phyloP scores from a whole-genome alignment of 257 asterid species.

The Jacaranda copaia region DNA sequence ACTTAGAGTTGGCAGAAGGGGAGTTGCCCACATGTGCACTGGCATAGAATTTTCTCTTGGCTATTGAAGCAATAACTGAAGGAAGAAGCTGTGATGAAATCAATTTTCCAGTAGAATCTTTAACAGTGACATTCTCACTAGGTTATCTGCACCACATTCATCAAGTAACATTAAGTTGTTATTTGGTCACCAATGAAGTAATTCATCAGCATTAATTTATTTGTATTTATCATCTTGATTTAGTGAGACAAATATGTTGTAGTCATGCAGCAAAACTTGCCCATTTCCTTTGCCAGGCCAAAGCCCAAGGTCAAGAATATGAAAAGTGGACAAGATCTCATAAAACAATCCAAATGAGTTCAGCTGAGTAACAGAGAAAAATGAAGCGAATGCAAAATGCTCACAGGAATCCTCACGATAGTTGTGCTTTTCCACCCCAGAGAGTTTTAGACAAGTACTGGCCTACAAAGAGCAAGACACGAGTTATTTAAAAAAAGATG shows the following conservation, averaged over 20 bases:
- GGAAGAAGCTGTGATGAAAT: slow-evolving; percentile 79
- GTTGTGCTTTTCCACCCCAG: slow-evolving; percentile 89
- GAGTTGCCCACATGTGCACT: slow-evolving; percentile 68
- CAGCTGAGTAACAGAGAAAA: not conserved
- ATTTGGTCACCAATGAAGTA: not conserved
- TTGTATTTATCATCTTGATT: slow-evolving; percentile 15
- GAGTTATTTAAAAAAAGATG: slow-evolving; percentile 13
- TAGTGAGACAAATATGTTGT: not conserved
- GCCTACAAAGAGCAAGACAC: slow-evolving; percentile 50
- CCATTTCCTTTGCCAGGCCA: not conserved
- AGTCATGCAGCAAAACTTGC: not conserved
- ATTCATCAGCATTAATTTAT: not conserved
- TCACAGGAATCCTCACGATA: slow-evolving; percentile 89
- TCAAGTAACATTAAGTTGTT: slow-evolving; percentile 14
- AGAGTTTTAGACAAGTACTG: slow-evolving; percentile 83
- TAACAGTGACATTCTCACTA: slow-evolving; percentile 62
- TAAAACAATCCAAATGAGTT: not conserved
- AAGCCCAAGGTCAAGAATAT: not conserved
- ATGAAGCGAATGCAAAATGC: slow-evolving; percentile 38
- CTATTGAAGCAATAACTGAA: slow-evolving; percentile 61
- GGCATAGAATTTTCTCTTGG: slow-evolving; percentile 59
- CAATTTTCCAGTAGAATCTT: slow-evolving; percentile 76
- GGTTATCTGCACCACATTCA: slow-evolving; percentile 65
- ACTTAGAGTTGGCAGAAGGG: slow-evolving; percentile 53
- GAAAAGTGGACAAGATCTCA: not conserved